Percentiles rank a stretch among this genome's conserved stretches.
phyloP scores from a whole-genome alignment of 2,329 filamentous ascomycete species.

The Aspergillus hortae region DNA sequence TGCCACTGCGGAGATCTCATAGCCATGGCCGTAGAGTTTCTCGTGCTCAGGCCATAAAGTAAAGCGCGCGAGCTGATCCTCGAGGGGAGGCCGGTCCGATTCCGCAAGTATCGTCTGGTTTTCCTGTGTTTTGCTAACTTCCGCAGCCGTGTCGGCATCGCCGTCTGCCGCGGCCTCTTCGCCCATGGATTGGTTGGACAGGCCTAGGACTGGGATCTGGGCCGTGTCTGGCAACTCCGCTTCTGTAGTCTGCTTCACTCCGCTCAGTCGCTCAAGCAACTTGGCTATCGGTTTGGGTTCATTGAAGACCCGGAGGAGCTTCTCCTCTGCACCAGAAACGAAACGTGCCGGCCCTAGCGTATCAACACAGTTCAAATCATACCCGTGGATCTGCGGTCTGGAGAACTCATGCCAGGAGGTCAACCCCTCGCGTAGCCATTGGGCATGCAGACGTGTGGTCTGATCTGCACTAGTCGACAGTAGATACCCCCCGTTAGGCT shows the following conservation, averaged over 20 bases:
- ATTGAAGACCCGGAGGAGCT: conserved; percentile 92
- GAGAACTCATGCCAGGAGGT: conserved; percentile 92
- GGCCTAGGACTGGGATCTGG: conserved; percentile 88
- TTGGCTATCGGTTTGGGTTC: conserved; percentile 79
- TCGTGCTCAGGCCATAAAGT: conserved; percentile 95
- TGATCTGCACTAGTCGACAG: conserved; percentile 89
- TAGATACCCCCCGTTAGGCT: conserved; percentile 74
- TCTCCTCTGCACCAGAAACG: conserved; percentile 93
- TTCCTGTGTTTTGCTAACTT: conserved; percentile 16
- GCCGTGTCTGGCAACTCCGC: conserved; percentile 73
- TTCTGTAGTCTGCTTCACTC: conserved; percentile 46
- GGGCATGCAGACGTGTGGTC: conserved; percentile 80
- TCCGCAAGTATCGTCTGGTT: conserved; percentile 44
- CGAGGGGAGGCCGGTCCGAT: conserved; percentile 72
- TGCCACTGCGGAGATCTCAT: conserved; percentile 88
- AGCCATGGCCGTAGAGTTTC: conserved; percentile 96
- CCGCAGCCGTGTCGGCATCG: conserved; percentile 36
- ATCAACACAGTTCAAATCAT: conserved; percentile 93
- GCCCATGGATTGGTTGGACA: conserved; percentile 89
- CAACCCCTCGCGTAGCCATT: conserved; percentile 60
- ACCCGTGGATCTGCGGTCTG: conserved; percentile 93
- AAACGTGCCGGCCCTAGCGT: conserved; percentile 71
- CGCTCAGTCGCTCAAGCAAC: conserved; percentile 66
- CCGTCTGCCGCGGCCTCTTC: conserved; percentile 35
- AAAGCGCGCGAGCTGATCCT: conserved; percentile 83